Conservation (phyloP, 2,329 filamentous ascomycete species). For the Clonostachys rhizophaga region DNA sequence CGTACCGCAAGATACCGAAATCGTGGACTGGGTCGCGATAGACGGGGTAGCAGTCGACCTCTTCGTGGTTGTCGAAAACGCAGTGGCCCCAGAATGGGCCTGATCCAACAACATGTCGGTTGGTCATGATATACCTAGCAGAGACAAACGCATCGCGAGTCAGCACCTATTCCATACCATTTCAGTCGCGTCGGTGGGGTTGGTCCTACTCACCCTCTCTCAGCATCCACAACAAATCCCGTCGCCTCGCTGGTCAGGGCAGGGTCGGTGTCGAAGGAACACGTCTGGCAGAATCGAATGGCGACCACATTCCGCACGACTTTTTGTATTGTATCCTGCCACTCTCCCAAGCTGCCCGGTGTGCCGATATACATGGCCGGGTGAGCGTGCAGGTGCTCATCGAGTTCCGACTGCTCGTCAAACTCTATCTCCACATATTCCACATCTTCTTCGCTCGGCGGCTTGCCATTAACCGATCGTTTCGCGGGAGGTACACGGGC, state of each 20-base stretch:
- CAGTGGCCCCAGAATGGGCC: slow-evolving; percentile 98
- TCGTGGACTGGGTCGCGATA: slow-evolving; percentile 98
- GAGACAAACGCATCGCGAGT: neutral
- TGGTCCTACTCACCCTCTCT: slow-evolving; percentile 61
- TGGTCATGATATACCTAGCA: slow-evolving; percentile 71
- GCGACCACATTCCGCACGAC: slow-evolving; percentile 95
- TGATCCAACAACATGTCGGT: slow-evolving; percentile 88
- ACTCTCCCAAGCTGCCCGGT: slow-evolving; percentile 54
- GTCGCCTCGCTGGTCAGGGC: slow-evolving; percentile 94
- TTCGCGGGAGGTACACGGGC: slow-evolving; percentile 26
- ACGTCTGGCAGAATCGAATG: slow-evolving; percentile 98
- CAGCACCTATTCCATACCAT: neutral
- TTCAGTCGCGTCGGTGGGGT: neutral
- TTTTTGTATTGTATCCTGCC: slow-evolving; percentile 92
- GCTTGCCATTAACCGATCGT: slow-evolving; percentile 37
- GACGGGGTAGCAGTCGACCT: slow-evolving; percentile 92
- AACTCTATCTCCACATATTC: slow-evolving; percentile 22
- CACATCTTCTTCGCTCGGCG: slow-evolving; percentile 40
- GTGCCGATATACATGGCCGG: slow-evolving; percentile 26
- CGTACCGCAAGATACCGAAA: slow-evolving; percentile 94
- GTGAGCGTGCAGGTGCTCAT: slow-evolving; percentile 29
- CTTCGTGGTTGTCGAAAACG: slow-evolving; percentile 97
- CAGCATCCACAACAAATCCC: slow-evolving; percentile 94
- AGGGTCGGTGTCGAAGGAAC: slow-evolving; percentile 94
- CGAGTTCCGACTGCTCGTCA: slow-evolving; percentile 34